phyloP scores from a whole-genome alignment of 768 basidiomycete species.

The Hericium erinaceus region DNA sequence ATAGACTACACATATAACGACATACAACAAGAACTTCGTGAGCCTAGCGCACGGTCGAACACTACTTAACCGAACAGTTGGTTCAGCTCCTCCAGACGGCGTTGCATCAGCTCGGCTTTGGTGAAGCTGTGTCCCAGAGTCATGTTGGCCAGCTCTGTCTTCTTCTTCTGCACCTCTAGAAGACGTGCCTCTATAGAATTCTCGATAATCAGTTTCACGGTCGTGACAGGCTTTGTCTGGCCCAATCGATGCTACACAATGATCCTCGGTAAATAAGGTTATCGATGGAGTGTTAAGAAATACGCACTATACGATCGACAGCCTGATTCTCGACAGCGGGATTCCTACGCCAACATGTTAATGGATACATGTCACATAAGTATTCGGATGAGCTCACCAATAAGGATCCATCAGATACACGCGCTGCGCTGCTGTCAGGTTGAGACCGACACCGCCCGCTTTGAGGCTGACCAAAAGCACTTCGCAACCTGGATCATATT shows the following conservation, averaged over 20 bases:
- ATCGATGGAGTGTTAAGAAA: neutral
- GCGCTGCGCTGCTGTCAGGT: slow-evolving; percentile 87
- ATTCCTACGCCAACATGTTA: slow-evolving; percentile 48
- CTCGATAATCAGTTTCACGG: slow-evolving; percentile 89
- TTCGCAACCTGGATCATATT: slow-evolving; percentile 84
- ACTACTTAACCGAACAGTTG: slow-evolving; percentile 50
- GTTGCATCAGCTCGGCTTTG: slow-evolving; percentile 80
- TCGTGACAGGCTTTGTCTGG: slow-evolving; percentile 85
- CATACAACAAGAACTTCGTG: neutral
- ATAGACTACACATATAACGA: neutral
- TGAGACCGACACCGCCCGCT: slow-evolving; percentile 95
- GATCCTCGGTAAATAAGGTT: neutral
- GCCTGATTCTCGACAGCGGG: slow-evolving; percentile 97
- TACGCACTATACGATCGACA: slow-evolving; percentile 88
- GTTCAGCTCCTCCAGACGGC: slow-evolving; percentile 81
- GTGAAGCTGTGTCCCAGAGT: slow-evolving; percentile 81
- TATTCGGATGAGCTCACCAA: slow-evolving; percentile 44
- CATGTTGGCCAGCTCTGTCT: slow-evolving; percentile 90
- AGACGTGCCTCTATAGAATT: slow-evolving; percentile 90
- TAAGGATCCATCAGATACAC: slow-evolving; percentile 97
- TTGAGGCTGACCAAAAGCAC: slow-evolving; percentile 92
- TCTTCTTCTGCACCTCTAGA: slow-evolving; percentile 90
- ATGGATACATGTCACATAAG: neutral
- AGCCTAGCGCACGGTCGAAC: neutral
- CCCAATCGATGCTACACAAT: slow-evolving; percentile 80